Conservation (phyloP, 2,329 filamentous ascomycete species). For the Dactylellina drechsleri region DNA sequence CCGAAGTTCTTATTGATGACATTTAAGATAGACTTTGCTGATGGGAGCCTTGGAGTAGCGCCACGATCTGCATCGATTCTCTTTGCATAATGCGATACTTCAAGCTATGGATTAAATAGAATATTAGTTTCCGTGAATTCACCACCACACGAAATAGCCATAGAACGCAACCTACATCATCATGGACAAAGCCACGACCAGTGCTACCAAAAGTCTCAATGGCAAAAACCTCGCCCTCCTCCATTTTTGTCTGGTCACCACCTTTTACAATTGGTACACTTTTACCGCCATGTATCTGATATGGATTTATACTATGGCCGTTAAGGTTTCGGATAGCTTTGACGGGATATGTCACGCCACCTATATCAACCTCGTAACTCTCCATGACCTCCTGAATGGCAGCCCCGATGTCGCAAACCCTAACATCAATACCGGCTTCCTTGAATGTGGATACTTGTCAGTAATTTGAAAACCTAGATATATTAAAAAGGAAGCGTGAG, state of each 20-base stretch:
- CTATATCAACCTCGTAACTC: conserved; percentile 86
- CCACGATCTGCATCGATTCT: conserved; percentile 71
- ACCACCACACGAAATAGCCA: neutral
- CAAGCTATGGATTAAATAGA: conserved; percentile 65
- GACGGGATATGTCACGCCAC: conserved; percentile 79
- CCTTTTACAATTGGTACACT: conserved; percentile 93
- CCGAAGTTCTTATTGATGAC: conserved; percentile 97
- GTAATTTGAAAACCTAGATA: too few species aligned
- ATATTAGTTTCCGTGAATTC: conserved; percentile 27
- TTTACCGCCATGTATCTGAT: conserved; percentile 91
- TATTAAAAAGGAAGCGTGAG: neutral
- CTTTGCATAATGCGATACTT: conserved; percentile 88
- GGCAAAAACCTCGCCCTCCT: conserved; percentile 93
- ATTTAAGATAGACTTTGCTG: conserved; percentile 84
- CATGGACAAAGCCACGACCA: conserved; percentile 84
- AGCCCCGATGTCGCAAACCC: conserved; percentile 84
- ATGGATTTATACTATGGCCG: conserved; percentile 88
- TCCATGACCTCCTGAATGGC: conserved; percentile 92
- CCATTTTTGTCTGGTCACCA: conserved; percentile 91
- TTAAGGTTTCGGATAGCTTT: conserved; percentile 88
- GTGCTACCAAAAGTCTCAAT: conserved; percentile 97
- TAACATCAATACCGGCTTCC: conserved; percentile 91
- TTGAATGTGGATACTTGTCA: conserved; percentile 57
- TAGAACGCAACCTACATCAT: conserved; percentile 72
- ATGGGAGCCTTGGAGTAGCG: conserved; percentile 79